Evolutionary conservation across 371 early-diverging fungal genomes (phyloP), one percentile per base, ranked within the genome.

Genomic region (Encephalitozoon romaleae): DNA sequence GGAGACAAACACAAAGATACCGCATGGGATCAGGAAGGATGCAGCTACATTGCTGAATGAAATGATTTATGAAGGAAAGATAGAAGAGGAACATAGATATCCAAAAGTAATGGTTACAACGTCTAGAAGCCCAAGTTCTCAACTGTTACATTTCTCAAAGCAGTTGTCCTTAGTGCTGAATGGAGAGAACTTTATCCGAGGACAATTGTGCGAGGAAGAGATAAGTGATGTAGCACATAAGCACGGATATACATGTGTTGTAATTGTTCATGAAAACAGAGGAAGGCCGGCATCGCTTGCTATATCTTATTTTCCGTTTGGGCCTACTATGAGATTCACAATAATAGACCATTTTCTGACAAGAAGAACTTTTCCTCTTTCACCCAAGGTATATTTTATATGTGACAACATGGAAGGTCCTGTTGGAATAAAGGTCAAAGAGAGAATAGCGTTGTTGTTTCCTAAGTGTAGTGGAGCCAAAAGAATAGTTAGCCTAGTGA

Each of bases 61-160:
- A 38, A 81, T 81, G 5, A 78, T 81, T 39, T 81, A 78, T 32
- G 73, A 78, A 32, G 41, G 28, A 4, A 63, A 71, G 38, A 74
- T 54, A 26, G 78, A 79, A 21, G 78, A 79, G 23, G 79, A 78
- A 32, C 54, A 71, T 41, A 52, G 65, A 43, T 39, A 38, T 77
- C 95, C 98, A 59, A 96, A 95, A 81, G 88, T 96, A 11, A 84
- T 96, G 26, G 91, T 96, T 49, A 98, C 98, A 18, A 96, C 98
- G 9, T 94, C 95, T 15, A 88, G 95, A 72, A 94, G 94, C 79
- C 96, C 98, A 11, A 91, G 91, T 81, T 89, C 90, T 78, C 89
- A 94, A 42, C 87, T 98, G 78, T 88, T 90, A 77, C 91, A 92
- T 84, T 98, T 98, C 85, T 88, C 95, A 66, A 98, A 98, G 89